phyloP scores from a whole-genome alignment of 805 yeast species.

The Kluyveromyces nonfermentans region DNA sequence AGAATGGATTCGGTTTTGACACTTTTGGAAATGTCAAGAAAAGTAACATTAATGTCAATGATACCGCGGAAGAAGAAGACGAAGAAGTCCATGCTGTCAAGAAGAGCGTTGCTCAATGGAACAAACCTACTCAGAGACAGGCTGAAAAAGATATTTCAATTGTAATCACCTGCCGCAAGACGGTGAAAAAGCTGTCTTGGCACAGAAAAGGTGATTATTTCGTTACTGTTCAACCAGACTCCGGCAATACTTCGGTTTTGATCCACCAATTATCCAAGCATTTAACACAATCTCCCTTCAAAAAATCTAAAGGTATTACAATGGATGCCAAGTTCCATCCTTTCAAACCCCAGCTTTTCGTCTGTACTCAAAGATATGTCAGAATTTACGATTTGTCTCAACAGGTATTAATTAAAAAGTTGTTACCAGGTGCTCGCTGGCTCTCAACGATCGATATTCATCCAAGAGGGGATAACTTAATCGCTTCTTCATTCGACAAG shows the following conservation, averaged over 20 bases:
- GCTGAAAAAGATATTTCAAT: constrained; percentile 64
- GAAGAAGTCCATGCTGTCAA: constrained; percentile 30
- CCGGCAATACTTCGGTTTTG: constrained; percentile 77
- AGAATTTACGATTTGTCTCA: constrained; percentile 84
- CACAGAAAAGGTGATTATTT: constrained; percentile 96
- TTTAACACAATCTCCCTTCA: constrained; percentile 90
- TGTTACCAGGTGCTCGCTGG: constrained; percentile 95
- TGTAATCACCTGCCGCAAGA: constrained; percentile 53
- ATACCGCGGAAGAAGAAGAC: constrained; percentile 33
- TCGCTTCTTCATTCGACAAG: constrained; percentile 90
- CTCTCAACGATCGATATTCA: constrained; percentile 85
- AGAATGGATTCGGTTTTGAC: constrained; percentile 86
- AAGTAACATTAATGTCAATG: constrained; percentile 32
- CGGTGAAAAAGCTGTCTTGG: constrained; percentile 83
- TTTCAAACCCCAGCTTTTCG: constrained; percentile 84
- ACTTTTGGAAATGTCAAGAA: constrained; percentile 47
- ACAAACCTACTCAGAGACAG: constrained; percentile 57
- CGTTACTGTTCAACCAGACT: constrained; percentile 92
- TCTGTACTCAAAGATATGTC: constrained; percentile 87
- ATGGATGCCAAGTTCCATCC: constrained; percentile 98
- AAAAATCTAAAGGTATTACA: constrained; percentile 83
- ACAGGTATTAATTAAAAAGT: constrained; percentile 73
- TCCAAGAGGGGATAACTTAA: constrained; percentile 89
- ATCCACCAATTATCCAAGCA: constrained; percentile 94
- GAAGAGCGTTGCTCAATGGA: constrained; percentile 69